Percentiles rank a stretch among this genome's conserved stretches.
Conservation (phyloP, 345 rosid genomes). For the Dipteronia dyeriana region DNA sequence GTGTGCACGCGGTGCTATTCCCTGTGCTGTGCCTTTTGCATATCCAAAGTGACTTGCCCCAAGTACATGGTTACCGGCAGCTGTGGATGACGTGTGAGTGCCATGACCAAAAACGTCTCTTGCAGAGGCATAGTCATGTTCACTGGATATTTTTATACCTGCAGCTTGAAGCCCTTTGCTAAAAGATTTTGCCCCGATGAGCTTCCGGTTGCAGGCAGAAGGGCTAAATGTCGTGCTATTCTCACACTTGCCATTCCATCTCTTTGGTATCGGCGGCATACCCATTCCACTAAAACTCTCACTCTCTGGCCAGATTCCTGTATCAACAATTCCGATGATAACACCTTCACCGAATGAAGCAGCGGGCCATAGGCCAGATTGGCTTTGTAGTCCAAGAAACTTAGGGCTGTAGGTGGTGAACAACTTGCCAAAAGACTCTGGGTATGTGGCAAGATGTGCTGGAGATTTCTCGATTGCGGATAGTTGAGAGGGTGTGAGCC, state of each 20-base stretch:
- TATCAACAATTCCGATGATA: conserved; percentile 36
- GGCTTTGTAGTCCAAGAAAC: conserved; percentile 36
- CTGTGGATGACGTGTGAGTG: conserved; percentile 42
- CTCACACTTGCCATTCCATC: conserved; percentile 46
- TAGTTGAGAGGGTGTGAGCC: conserved; percentile 40
- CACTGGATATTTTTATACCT: conserved; percentile 15
- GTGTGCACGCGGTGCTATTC: conserved; percentile 47
- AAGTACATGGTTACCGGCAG: conserved; percentile 30
- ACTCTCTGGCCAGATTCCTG: conserved; percentile 39
- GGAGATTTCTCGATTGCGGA: conserved; percentile 38
- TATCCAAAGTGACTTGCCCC: conserved; percentile 40
- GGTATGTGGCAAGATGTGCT: conserved; percentile 36
- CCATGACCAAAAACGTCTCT: conserved; percentile 40
- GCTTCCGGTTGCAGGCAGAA: conserved; percentile 35
- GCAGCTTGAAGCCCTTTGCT: conserved; percentile 31
- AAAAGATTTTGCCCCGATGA: conserved; percentile 37
- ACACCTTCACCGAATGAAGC: conserved; percentile 32
- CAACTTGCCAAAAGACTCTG: conserved; percentile 36
- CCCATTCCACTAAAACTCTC: conserved; percentile 31
- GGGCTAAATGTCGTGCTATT: conserved; percentile 18
- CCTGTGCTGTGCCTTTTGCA: conserved; percentile 37
- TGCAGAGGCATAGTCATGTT: conserved; percentile 29
- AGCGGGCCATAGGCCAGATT: conserved; percentile 30
- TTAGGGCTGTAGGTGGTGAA: conserved; percentile 38
- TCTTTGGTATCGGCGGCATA: conserved; percentile 21